These are phyloP conservation scores for Chrysoporthe puriensis DNA, from an alignment of 2,329 filamentous ascomycete genomes.

Conservation along the genomic window DNA sequence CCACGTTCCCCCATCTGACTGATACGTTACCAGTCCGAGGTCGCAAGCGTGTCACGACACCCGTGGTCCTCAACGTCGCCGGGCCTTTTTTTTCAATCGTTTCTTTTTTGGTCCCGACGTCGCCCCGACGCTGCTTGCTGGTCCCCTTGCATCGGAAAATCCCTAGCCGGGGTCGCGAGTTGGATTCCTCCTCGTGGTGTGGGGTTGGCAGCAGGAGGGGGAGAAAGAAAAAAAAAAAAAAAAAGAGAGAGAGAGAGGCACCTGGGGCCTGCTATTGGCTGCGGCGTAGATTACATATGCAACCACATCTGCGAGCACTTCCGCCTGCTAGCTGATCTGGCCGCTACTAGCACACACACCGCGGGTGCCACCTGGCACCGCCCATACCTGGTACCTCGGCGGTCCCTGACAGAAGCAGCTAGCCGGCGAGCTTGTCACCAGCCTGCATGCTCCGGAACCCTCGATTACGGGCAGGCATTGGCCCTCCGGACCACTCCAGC, in stretches of 20 bases:
- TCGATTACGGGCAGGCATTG: conserved; percentile 10
- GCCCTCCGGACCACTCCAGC: conserved; percentile 1
- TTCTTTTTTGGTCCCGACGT: not conserved
- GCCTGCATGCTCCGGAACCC: conserved; percentile 14
- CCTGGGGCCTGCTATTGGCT: conserved; percentile 17
- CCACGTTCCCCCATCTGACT: not conserved
- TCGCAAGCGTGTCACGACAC: too few relatives aligned
- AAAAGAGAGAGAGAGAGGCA: not conserved
- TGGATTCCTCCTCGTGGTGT: not conserved
- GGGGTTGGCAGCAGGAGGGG: not conserved
- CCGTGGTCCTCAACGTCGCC: too few relatives aligned
- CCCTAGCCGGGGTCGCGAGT: not conserved
- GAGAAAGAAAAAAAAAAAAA: not conserved
- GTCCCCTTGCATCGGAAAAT: not conserved
- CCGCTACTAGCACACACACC: conserved; percentile 16
- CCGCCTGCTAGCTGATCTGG: conserved; percentile 14
- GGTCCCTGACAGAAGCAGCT: conserved; percentile 24
- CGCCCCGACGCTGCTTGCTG: not conserved
- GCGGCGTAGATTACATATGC: conserved; percentile 16
- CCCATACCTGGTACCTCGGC: conserved; percentile 16
- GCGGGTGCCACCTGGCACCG: conserved; percentile 26
- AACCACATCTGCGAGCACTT: conserved; percentile 24
- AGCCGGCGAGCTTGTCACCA: conserved; percentile 14
- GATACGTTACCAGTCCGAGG: not conserved
- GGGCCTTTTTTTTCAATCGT: not conserved